These are phyloP conservation scores for Novakomyces olei DNA, from an alignment of 805 yeast genomes.

Conservation along the genomic window DNA sequence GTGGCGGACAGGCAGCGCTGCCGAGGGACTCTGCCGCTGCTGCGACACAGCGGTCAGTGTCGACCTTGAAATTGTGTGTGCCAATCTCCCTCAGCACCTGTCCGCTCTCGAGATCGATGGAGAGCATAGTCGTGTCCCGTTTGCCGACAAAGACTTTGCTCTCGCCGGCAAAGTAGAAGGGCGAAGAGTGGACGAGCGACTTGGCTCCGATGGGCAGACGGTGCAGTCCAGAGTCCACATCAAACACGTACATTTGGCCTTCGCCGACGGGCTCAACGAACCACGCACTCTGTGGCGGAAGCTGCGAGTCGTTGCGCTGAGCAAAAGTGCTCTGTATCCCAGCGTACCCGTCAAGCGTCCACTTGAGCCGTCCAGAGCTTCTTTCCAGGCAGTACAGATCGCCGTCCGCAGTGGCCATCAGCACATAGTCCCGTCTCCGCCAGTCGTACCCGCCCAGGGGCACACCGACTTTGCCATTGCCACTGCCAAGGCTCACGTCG, in stretches of 20 bases:
- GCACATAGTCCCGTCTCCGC: too few species aligned
- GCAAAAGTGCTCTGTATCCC: too few species aligned
- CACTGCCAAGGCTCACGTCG: too few species aligned
- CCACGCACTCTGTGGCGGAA: too few species aligned
- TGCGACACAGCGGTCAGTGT: background rate
- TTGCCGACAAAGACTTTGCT: constrained; percentile 79
- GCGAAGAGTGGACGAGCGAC: constrained; percentile 60
- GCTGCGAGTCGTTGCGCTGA: too few species aligned
- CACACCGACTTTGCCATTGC: too few species aligned
- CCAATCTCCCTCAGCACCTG: constrained; percentile 20
- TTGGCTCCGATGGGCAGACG: constrained; percentile 57
- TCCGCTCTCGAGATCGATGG: constrained; percentile 55
- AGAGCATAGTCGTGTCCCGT: constrained; percentile 49
- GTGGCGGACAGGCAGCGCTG: background rate
- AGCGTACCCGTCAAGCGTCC: too few species aligned
- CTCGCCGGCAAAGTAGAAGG: constrained; percentile 54
- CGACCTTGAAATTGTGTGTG: background rate
- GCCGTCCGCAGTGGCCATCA: too few species aligned
- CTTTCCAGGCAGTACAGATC: too few species aligned
- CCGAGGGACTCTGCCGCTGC: background rate
- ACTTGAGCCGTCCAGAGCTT: too few species aligned
- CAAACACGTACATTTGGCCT: constrained; percentile 65
- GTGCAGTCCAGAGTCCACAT: constrained; percentile 46
- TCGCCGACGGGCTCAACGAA: constrained; percentile 78
- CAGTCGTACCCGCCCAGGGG: too few species aligned